These are phyloP conservation scores for Westerdykella ornata DNA, from an alignment of 2,329 filamentous ascomycete genomes.

Conservation along the genomic window DNA sequence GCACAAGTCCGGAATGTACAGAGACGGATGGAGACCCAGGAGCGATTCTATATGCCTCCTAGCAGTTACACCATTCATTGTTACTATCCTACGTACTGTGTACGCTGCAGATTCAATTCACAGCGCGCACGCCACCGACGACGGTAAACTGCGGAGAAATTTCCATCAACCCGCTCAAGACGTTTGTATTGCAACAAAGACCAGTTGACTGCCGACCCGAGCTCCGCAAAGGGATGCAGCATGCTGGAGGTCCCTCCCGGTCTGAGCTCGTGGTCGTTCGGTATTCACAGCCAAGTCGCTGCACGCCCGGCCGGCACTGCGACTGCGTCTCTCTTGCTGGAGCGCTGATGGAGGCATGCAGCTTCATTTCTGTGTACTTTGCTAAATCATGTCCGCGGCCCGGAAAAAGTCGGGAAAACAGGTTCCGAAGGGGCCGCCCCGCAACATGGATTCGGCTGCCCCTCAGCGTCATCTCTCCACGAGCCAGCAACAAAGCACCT, in stretches of 20 bases:
- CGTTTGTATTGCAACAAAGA: too few relatives aligned
- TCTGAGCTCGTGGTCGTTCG: background rate
- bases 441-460: slow-evolving; percentile 7
- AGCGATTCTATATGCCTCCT: too few relatives aligned
- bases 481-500: slow-evolving; percentile 16
- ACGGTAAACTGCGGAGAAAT: too few relatives aligned
- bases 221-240: too few relatives aligned
- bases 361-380: background rate
- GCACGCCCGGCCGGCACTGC: background rate
- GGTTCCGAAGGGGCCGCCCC: slow-evolving; percentile 13
- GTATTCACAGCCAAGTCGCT: background rate
- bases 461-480: slow-evolving; percentile 21
- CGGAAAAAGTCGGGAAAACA: slow-evolving; percentile 16
- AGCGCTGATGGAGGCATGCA: background rate
- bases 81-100: too few relatives aligned
- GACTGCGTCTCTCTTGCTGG: background rate
- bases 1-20: too few relatives aligned
- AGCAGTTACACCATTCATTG: too few relatives aligned
- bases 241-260: background rate
- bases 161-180: too few relatives aligned
- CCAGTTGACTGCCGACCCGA: too few relatives aligned
- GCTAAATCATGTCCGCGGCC: slow-evolving; percentile 8
- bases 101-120: too few relatives aligned
- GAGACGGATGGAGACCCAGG: too few relatives aligned
- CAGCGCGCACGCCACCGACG: too few relatives aligned